phyloP scores from a whole-genome alignment of 179 eudicot genomes.

The Spinacia oleracea region DNA sequence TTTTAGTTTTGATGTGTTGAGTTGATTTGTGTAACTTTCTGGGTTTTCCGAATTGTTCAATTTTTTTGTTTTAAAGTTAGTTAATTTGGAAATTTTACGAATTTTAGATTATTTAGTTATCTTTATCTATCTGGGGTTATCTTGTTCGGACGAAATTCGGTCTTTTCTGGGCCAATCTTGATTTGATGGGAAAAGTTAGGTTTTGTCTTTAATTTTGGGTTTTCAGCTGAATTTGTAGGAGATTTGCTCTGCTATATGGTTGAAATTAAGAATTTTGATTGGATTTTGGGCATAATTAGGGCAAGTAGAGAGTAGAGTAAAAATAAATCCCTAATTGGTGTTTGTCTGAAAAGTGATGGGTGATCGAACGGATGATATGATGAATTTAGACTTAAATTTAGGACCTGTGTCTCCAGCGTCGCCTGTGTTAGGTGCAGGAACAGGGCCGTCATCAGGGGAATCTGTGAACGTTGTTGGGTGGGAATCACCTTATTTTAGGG shows the following conservation, averaged over 20 bases:
- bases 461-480: slow-evolving; percentile 52
- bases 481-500: slow-evolving; percentile 45
- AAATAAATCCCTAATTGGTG: slow-evolving; percentile 2
- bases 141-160: slow-evolving; percentile 5
- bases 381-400: slow-evolving; percentile 88
- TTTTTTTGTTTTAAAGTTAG: not conserved
- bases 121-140: slow-evolving; percentile 6
- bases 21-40: not conserved
- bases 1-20: not conserved
- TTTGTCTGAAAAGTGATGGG: slow-evolving; percentile 44
- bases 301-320: not conserved
- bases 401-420: slow-evolving; percentile 52
- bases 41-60: not conserved
- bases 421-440: slow-evolving; percentile 34
- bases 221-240: slow-evolving; percentile 19
- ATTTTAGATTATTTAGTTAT: not conserved
- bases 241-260: slow-evolving; percentile 13
- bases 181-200: slow-evolving; percentile 19
- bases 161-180: slow-evolving; percentile 20
- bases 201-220: slow-evolving; percentile 23
- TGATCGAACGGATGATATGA: slow-evolving; percentile 55
- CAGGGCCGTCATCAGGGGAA: slow-evolving; percentile 36
- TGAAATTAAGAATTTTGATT: slow-evolving; percentile 28
- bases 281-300: slow-evolving; percentile 10
- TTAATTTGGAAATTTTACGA: not conserved